Evolutionary conservation across 768 basidiomycete genomes (phyloP), one percentile per base, ranked within the genome.

Genomic region (Pleurotus cornucopiae): DNA sequence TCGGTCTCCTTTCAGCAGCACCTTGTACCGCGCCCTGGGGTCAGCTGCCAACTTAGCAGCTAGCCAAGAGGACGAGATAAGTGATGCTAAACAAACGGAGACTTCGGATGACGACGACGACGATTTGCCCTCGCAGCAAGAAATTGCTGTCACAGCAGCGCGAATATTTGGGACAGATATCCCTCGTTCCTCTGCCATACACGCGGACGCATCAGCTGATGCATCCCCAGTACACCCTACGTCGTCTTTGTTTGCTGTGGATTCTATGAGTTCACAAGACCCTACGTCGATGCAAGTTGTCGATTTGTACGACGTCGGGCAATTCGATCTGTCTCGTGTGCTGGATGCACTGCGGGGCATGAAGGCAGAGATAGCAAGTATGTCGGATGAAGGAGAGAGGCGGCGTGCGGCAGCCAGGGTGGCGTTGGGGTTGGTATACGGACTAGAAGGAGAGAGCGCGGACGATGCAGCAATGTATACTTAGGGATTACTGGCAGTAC

Each of bases 371-470:
- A 90, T 91, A 60, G 76, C 83, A 20, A 77, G 73, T 9, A 88
- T 91, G 71, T 70, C 74, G 4, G 76, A 85, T 63, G 81, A 85
- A 60, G 76, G 74, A 20, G 86, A 87, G 69, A 74, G 83, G 60
- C 73, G 85, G 61, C 80, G 73, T 62, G 84, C 88, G 21, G 89
- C 89, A 0, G 89, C 89, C 6, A 73, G 75, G 46, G 86, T 88
- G 18, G 88, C 89, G 20, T 71, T 91, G 0, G 86, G 86, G 0
- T 68, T 91, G 49, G 88, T 85, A 5, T 86, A 89, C 67, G 89
- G 88, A 2, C 69, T 91, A 53, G 75, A 78, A 12, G 30, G 53
- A 25, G 55, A 39, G 14, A 23, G 51, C 39, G 21, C 16, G 23
- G 51, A 53, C 9, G 51, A 53, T 3, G 21, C 21, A 26, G 14